Percentiles rank a stretch among this genome's conserved stretches.
These are phyloP conservation scores for Eutrema salsugineum DNA, from an alignment of 441 rosid species.

Conservation along the genomic window DNA sequence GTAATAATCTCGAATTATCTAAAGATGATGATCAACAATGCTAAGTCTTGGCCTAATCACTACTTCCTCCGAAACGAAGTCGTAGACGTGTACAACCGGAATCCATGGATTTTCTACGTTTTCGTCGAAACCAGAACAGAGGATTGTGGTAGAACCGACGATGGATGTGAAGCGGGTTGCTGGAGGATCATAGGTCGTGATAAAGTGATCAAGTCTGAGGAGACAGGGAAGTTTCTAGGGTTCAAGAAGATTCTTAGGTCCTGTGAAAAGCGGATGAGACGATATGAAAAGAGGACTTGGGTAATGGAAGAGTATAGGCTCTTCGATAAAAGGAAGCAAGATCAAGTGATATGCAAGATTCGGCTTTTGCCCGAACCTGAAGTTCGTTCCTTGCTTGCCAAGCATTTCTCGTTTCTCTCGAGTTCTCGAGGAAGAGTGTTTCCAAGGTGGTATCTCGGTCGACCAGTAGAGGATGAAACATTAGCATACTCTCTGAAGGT, in stretches of 20 bases:
- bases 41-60: no score
- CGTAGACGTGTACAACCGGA: not conserved
- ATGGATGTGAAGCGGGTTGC: not conserved
- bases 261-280: not conserved
- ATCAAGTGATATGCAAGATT: not conserved
- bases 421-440: no score
- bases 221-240: not conserved
- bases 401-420: not conserved
- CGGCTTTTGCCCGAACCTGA: not conserved
- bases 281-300: not conserved
- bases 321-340: not conserved
- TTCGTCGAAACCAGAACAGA: not conserved
- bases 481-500: no score
- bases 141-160: not conserved
- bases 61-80: not conserved
- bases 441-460: no score
- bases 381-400: not conserved
- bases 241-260: not conserved
- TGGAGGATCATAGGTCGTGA: constrained; percentile 7
- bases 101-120: not conserved
- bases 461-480: no score
- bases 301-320: not conserved
- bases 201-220: not conserved
- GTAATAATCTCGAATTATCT: not conserved
- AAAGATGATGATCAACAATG: not conserved